A percentile compares a stretch with the other conserved stretches of the same genome.
These are phyloP conservation scores for Achaetomiella virescens DNA, from an alignment of 495 filamentous ascomycete genomes.

Conservation along the genomic window DNA sequence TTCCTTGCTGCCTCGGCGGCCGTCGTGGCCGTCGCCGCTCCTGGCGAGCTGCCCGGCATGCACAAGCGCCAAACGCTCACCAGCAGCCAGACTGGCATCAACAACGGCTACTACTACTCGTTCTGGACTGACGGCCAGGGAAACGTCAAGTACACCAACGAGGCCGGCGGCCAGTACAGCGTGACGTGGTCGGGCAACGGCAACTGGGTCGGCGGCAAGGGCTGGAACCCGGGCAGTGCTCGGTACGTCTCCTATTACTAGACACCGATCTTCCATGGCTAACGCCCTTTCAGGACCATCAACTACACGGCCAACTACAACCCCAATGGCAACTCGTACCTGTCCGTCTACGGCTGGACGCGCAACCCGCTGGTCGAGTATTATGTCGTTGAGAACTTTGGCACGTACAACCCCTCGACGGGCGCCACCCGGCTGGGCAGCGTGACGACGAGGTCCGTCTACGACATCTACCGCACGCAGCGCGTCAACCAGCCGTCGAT, in stretches of 20 bases:
- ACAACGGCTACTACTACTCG: conserved; percentile 56
- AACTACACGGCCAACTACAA: conserved; percentile 42
- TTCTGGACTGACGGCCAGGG: conserved; percentile 56
- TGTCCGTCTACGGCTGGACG: conserved; percentile 58
- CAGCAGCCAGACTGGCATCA: conserved; percentile 42
- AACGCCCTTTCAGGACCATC: conserved; percentile 45
- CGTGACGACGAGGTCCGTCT: conserved; percentile 49
- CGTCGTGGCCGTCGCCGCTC: conserved; percentile 36
- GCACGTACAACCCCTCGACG: conserved; percentile 50
- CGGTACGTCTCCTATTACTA: conserved; percentile 4
- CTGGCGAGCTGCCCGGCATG: conserved; percentile 33
- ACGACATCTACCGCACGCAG: conserved; percentile 56
- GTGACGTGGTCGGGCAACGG: conserved; percentile 48
- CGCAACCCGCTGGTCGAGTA: conserved; percentile 53
- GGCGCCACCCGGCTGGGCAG: conserved; percentile 46
- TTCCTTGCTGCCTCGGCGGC: conserved; percentile 35
- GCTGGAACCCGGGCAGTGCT: conserved; percentile 49
- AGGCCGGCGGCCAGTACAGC: conserved; percentile 48
- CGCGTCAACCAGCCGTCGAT: conserved; percentile 57
- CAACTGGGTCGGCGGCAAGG: conserved; percentile 60
- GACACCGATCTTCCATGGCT: too few species aligned
- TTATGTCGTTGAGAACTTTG: conserved; percentile 55
- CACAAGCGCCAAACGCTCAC: conserved; percentile 31
- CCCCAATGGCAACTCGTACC: conserved; percentile 39
- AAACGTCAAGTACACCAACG: conserved; percentile 52